These are phyloP conservation scores for Aspergillus costaricaensis DNA, from an alignment of 2,329 filamentous ascomycete genomes.

Conservation along the genomic window DNA sequence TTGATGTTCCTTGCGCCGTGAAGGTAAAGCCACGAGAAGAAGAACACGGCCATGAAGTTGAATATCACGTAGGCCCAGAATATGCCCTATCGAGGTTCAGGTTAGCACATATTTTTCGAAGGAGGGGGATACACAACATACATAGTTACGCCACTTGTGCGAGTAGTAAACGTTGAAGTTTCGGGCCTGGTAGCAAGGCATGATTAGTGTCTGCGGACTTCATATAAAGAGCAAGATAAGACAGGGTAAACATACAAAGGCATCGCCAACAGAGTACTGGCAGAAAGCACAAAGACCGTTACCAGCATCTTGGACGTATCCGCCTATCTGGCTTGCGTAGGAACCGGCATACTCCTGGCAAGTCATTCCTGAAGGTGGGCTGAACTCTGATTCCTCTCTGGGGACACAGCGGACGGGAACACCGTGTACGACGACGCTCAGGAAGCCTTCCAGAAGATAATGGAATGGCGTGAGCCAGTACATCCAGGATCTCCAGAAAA, in stretches of 20 bases:
- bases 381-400: conserved; percentile 62
- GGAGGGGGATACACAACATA: conserved; percentile 24
- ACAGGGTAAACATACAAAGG: conserved; percentile 51
- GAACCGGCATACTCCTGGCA: conserved; percentile 62
- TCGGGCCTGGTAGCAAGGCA: conserved; percentile 25
- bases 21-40: conserved; percentile 58
- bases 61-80: conserved; percentile 66
- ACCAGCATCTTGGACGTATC: conserved; percentile 60
- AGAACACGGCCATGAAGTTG: conserved; percentile 60
- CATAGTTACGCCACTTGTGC: conserved; percentile 67
- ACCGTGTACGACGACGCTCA: conserved; percentile 58
- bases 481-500: conserved; percentile 68
- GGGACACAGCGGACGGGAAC: conserved; percentile 58
- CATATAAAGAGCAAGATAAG: not conserved
- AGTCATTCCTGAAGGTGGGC: conserved; percentile 58
- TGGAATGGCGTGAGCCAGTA: conserved; percentile 69
- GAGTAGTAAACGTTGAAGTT: conserved; percentile 63
- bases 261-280: conserved; percentile 61
- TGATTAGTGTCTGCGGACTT: not conserved
- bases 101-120: not conserved
- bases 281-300: conserved; percentile 66
- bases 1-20: conserved; percentile 36
- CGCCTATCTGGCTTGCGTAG: conserved; percentile 58
- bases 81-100: conserved; percentile 49
- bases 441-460: conserved; percentile 65